Conservation (phyloP, 192 early-diverging fungal genomes). For the Linnemannia elongata region DNA sequence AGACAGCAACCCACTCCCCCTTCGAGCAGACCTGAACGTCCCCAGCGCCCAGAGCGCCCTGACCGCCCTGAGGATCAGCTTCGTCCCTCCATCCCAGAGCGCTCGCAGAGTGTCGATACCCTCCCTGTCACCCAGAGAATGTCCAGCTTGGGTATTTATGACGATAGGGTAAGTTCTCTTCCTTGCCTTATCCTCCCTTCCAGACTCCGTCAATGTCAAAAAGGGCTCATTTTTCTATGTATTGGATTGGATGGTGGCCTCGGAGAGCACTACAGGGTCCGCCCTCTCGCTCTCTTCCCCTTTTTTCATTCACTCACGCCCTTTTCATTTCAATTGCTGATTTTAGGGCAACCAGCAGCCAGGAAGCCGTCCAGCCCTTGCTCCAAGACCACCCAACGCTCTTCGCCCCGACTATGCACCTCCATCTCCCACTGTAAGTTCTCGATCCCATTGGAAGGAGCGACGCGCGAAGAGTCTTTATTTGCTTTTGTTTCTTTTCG, state of each 20-base stretch:
- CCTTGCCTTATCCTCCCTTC: not conserved
- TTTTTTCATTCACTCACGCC: conserved; percentile 9
- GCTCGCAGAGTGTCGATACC: conserved; percentile 27
- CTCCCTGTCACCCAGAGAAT: conserved; percentile 45
- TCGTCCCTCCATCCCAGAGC: conserved; percentile 39
- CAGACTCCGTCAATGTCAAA: not conserved
- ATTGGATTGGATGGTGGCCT: not conserved
- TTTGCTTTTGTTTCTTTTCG: not conserved
- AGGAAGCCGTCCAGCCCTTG: conserved; percentile 42
- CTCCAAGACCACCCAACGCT: conserved; percentile 53
- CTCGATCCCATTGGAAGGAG: not conserved
- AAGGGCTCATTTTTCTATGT: conserved; percentile 6
- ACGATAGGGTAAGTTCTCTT: conserved; percentile 41
- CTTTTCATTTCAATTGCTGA: not conserved
- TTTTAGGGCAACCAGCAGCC: conserved; percentile 36
- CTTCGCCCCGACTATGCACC: conserved; percentile 51
- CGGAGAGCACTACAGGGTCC: conserved; percentile 9
- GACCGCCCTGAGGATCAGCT: conserved; percentile 44
- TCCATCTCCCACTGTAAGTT: conserved; percentile 53
- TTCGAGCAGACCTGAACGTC: conserved; percentile 43
- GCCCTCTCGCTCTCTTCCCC: not conserved
- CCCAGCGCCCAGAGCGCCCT: conserved; percentile 36
- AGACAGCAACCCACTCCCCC: conserved; percentile 53
- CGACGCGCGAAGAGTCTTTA: conserved; percentile 36
- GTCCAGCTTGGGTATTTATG: conserved; percentile 47